A percentile compares a stretch with the other conserved stretches of the same genome.
Conservation (phyloP, 2,329 filamentous ascomycete genomes). For the Bisporella sp. region DNA sequence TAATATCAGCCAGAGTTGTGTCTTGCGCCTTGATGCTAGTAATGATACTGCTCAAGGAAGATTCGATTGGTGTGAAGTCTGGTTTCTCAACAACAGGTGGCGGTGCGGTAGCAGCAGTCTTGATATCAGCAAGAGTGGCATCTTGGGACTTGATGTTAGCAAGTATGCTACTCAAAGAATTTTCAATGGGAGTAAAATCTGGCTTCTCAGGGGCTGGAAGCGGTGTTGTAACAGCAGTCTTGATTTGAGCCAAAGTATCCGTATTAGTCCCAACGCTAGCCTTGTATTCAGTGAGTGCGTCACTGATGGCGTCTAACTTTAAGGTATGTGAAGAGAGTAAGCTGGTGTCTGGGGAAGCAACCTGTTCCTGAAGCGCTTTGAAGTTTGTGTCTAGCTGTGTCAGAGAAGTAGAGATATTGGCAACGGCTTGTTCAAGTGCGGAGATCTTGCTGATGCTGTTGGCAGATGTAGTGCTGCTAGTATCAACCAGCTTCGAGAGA, state of each 20-base stretch:
- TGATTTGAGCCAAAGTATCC: slow-evolving; percentile 13
- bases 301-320: slow-evolving; percentile 18
- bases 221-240: slow-evolving; percentile 8
- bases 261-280: slow-evolving; percentile 2
- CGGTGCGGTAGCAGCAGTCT: slow-evolving; percentile 7
- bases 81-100: slow-evolving; percentile 8
- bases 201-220: slow-evolving; percentile 5
- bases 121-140: slow-evolving; percentile 13
- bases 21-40: slow-evolving; percentile 7
- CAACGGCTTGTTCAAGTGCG: slow-evolving; percentile 20
- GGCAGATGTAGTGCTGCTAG: slow-evolving; percentile 10
- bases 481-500: slow-evolving; percentile 16
- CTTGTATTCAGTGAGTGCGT: slow-evolving; percentile 12
- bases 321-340: slow-evolving; percentile 16
- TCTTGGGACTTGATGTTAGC: slow-evolving; percentile 8
- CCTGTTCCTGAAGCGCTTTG: slow-evolving; percentile 17
- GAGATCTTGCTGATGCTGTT: slow-evolving; percentile 20
- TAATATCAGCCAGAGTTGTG: slow-evolving; percentile 9
- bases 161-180: slow-evolving; percentile 5
- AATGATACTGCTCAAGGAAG: slow-evolving; percentile 4
- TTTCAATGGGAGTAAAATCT: slow-evolving; percentile 10
- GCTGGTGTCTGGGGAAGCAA: slow-evolving; percentile 19
- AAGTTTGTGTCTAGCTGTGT: slow-evolving; percentile 19
- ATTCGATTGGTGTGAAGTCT: slow-evolving; percentile 12
- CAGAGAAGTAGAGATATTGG: slow-evolving; percentile 19